These are phyloP conservation scores for Acer yangbiense DNA, from an alignment of 345 rosid species.

Conservation along the genomic window DNA sequence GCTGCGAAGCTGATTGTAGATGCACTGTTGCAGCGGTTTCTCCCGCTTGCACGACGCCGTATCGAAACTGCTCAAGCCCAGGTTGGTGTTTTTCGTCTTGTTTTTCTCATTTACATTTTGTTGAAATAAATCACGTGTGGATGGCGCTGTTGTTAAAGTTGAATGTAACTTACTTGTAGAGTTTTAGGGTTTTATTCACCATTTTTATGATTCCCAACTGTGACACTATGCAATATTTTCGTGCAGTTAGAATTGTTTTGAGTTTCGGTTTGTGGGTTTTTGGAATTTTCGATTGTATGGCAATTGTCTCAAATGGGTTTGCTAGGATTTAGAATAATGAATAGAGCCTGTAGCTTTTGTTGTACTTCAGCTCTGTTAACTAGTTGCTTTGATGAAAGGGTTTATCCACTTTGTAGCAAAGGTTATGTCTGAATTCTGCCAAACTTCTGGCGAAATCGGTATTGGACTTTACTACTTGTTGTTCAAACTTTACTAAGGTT, in stretches of 20 bases:
- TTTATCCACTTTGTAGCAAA: not conserved
- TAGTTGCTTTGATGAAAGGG: too few species aligned
- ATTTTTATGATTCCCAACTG: not conserved
- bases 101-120: conserved; percentile 16
- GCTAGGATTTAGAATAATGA: not conserved
- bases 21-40: conserved; percentile 92
- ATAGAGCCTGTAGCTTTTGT: not conserved
- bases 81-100: conserved; percentile 38
- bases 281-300: too few species aligned
- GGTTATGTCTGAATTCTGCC: not conserved
- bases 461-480: too few species aligned
- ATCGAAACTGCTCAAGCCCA: conserved; percentile 99
- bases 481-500: too few species aligned
- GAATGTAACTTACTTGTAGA: not conserved
- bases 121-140: not conserved
- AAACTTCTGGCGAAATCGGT: not conserved
- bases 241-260: too few species aligned
- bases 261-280: not conserved
- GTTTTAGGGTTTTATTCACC: not conserved
- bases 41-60: conserved; percentile 94
- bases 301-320: not conserved
- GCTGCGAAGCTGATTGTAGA: conserved; percentile 96
- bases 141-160: not conserved
- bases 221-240: not conserved
- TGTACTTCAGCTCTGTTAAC: too few species aligned